Conservation (phyloP, 78 protist species). For the Tieghemostelium lacteum region DNA sequence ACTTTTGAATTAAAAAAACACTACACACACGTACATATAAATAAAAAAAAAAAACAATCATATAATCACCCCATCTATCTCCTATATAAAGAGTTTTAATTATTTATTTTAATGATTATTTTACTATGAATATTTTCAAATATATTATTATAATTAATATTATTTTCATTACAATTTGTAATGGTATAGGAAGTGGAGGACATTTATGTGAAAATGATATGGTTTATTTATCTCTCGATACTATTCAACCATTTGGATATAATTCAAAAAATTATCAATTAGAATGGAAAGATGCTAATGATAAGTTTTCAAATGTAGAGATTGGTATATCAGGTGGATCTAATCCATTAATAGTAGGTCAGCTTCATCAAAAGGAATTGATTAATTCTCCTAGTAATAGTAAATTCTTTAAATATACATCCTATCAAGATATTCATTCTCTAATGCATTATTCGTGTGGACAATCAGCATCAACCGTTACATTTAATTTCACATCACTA, state of each 20-base stretch:
- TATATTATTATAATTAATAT: too few relatives aligned
- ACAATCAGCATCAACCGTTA: background rate
- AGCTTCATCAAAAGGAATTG: conserved; percentile 8
- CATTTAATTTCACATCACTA: background rate
- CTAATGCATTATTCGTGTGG: conserved; percentile 48
- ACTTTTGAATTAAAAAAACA: too few relatives aligned
- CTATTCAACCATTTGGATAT: conserved; percentile 30
- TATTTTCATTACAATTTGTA: too few relatives aligned
- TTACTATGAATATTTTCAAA: too few relatives aligned
- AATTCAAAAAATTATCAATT: background rate
- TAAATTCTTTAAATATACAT: background rate
- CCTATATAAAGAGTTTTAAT: too few relatives aligned
- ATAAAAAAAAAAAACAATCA: too few relatives aligned
- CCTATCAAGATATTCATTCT: conserved; percentile 29
- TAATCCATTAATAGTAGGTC: conserved; percentile 29
- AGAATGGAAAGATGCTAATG: background rate
- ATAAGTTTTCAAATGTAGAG: background rate
- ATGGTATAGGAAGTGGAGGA: too few relatives aligned
- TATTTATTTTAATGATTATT: too few relatives aligned
- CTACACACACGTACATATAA: too few relatives aligned
- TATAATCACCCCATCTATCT: too few relatives aligned
- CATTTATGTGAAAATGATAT: too few relatives aligned
- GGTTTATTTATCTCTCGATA: conserved; percentile 6
- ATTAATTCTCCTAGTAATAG: background rate
- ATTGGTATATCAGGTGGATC: background rate